These are phyloP conservation scores for Colletotrichum tanaceti DNA, from an alignment of 2,329 filamentous ascomycete species.

Conservation along the genomic window DNA sequence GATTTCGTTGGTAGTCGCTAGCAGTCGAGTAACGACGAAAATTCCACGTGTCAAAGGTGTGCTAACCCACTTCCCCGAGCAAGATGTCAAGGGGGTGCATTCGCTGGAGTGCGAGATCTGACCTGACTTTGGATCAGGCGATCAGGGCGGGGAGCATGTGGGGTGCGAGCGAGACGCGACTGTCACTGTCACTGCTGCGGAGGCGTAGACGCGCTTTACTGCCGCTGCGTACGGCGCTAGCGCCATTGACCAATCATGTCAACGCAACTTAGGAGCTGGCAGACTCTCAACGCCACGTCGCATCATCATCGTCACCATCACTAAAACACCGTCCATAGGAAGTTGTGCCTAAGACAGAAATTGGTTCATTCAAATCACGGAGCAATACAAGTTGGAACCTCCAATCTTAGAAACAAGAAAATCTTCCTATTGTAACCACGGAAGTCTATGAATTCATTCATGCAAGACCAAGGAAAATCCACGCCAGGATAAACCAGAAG, in stretches of 20 bases:
- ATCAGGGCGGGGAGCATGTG: constrained; percentile 35
- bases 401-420: constrained; percentile 12
- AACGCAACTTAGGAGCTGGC: not conserved
- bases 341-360: not conserved
- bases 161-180: constrained; percentile 32
- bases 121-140: constrained; percentile 38
- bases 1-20: not conserved
- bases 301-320: not conserved
- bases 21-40: not conserved
- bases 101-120: constrained; percentile 33
- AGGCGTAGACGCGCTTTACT: constrained; percentile 5
- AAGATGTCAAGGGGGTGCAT: constrained; percentile 30
- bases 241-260: constrained; percentile 32
- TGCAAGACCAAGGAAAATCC: constrained; percentile 40
- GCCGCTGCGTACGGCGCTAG: too few relatives aligned
- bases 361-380: not conserved
- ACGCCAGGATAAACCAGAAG: constrained; percentile 39
- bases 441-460: constrained; percentile 37
- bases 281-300: not conserved
- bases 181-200: constrained; percentile 17
- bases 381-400: not conserved
- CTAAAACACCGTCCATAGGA: not conserved
- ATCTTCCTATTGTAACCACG: constrained; percentile 37
- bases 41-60: not conserved
- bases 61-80: constrained; percentile 6